Evolutionary conservation across 257 asterid genomes (phyloP).

Genomic region (Nicotiana sylvestris): DNA sequence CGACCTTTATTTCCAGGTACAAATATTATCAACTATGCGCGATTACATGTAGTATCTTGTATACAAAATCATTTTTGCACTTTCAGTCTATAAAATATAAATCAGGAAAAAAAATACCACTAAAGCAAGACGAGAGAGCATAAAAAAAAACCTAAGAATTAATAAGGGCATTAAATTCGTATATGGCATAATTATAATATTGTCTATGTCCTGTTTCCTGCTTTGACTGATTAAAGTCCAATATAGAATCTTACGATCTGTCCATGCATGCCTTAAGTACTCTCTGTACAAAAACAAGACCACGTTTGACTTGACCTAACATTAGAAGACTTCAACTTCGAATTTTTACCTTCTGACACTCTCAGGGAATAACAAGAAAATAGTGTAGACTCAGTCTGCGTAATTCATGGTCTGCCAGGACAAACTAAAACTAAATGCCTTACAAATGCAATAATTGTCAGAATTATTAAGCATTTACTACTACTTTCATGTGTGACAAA

Average conservation of each 20-base stretch:
- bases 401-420: not conserved
- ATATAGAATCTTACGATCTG: not conserved
- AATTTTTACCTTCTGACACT: not conserved
- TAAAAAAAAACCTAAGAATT: too few relatives aligned
- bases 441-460: not conserved
- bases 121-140: too few relatives aligned
- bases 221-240: not conserved
- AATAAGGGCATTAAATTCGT: too few relatives aligned
- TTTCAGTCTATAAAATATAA: too few relatives aligned
- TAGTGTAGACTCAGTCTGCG: not conserved
- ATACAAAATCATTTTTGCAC: too few relatives aligned
- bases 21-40: too few relatives aligned
- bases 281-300: not conserved
- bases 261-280: not conserved
- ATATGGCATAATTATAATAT: not conserved
- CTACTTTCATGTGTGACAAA: not conserved
- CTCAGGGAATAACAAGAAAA: constrained; percentile 3
- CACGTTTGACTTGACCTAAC: not conserved
- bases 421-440: not conserved
- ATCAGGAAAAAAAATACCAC: too few relatives aligned
- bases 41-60: too few relatives aligned
- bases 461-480: not conserved
- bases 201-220: not conserved
- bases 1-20: too few relatives aligned
- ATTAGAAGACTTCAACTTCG: not conserved